Evolutionary conservation across 352 stramenopile species (phyloP).

Genomic region (Thraustotheca clavata): DNA sequence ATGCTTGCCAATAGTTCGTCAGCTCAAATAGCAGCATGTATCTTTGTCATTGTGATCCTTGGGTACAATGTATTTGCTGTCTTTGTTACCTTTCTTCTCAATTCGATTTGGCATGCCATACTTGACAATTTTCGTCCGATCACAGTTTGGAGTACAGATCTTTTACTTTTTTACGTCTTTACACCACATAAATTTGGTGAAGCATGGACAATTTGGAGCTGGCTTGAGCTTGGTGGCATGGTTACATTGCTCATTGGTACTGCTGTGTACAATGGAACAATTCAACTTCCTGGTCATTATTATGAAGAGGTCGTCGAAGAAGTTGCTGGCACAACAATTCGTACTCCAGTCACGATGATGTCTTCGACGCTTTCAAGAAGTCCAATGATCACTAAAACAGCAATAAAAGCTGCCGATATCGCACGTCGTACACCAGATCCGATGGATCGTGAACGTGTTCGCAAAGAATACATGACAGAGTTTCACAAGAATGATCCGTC

Average conservation of each 20-base stretch:
- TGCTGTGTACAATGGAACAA: conserved; percentile 94
- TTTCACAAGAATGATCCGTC: conserved; percentile 40
- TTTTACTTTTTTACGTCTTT: conserved; percentile 95
- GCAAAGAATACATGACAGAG: conserved; percentile 82
- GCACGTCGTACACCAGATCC: conserved; percentile 66
- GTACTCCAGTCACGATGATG: conserved; percentile 44
- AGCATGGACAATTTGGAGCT: conserved; percentile 91
- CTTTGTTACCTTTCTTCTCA: conserved; percentile 93
- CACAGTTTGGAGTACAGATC: conserved; percentile 92
- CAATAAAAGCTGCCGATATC: conserved; percentile 76
- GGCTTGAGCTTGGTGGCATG: conserved; percentile 92
- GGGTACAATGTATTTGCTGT: conserved; percentile 97
- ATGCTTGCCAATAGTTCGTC: conserved; percentile 63
- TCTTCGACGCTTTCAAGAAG: conserved; percentile 55
- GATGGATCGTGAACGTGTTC: conserved; percentile 70
- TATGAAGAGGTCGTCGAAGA: conserved; percentile 63
- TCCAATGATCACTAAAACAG: conserved; percentile 72
- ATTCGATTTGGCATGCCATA: conserved; percentile 97
- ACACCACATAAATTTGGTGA: conserved; percentile 88
- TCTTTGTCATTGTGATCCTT: conserved; percentile 92
- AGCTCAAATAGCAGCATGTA: conserved; percentile 51
- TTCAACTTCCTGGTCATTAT: conserved; percentile 65
- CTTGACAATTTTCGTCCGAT: conserved; percentile 97
- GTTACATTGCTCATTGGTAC: conserved; percentile 90
- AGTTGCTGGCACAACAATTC: conserved; percentile 42